Conservation (phyloP, 129 eudicot species). For the Solidago caesia region DNA sequence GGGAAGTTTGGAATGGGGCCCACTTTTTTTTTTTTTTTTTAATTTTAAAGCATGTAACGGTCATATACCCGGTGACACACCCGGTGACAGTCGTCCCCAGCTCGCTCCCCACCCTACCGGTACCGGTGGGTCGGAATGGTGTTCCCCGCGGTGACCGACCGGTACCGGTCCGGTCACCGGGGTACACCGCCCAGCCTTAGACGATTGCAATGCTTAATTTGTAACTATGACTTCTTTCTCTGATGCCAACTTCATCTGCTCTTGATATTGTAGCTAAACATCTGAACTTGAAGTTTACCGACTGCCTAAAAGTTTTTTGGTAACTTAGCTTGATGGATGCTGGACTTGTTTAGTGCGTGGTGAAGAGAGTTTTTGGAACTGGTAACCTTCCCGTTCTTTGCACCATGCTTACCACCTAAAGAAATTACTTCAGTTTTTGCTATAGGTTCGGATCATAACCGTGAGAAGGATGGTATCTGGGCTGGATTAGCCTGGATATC, state of each 20-base stretch:
- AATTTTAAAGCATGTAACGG: too few species aligned
- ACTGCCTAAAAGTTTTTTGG: conserved; percentile 98
- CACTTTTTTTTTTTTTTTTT: too few species aligned
- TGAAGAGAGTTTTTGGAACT: conserved; percentile 96
- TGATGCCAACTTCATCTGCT: conserved; percentile 95
- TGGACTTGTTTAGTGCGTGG: conserved; percentile 83
- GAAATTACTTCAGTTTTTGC: not conserved
- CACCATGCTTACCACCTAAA: not conserved
- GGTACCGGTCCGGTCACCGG: too few species aligned
- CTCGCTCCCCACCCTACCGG: too few species aligned
- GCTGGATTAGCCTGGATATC: conserved; percentile 89
- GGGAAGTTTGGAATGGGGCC: too few species aligned
- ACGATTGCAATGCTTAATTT: not conserved
- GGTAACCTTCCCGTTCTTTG: conserved; percentile 38
- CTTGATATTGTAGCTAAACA: conserved; percentile 86
- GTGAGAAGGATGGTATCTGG: conserved; percentile 90
- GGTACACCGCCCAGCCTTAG: too few species aligned
- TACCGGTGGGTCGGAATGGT: too few species aligned
- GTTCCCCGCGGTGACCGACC: too few species aligned
- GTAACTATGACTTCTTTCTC: conserved; percentile 20
- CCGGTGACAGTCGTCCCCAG: too few species aligned
- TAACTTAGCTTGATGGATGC: conserved; percentile 71
- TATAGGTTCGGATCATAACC: conserved; percentile 80
- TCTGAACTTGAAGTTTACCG: conserved; percentile 76
- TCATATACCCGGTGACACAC: too few species aligned